Conservation (phyloP, 129 eudicot genomes). For the Heracleum sosnowskyi region DNA sequence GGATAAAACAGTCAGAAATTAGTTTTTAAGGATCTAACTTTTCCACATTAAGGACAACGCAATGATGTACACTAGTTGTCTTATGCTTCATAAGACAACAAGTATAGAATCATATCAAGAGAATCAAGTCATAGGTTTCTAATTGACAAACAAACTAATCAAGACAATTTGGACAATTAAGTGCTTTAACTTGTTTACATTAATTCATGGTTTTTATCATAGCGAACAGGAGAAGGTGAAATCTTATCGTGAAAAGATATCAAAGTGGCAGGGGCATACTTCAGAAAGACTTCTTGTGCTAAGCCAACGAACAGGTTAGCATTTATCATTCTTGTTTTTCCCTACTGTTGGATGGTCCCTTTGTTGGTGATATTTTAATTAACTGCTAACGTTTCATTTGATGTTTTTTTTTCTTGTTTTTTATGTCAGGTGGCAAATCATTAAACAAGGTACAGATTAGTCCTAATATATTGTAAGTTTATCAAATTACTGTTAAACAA, state of each 20-base stretch:
- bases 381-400: slow-evolving; percentile 15
- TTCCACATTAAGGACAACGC: background rate
- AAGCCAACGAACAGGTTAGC: slow-evolving; percentile 64
- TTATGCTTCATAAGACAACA: background rate
- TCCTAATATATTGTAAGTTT: slow-evolving; percentile 49
- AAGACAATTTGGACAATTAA: background rate
- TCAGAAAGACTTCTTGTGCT: slow-evolving; percentile 66
- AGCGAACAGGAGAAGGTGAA: slow-evolving; percentile 95
- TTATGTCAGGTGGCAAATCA: slow-evolving; percentile 52
- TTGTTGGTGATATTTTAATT: background rate
- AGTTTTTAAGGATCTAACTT: background rate
- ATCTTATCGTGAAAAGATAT: slow-evolving; percentile 80
- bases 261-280: slow-evolving; percentile 88
- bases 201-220: slow-evolving; percentile 10
- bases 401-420: slow-evolving; percentile 9
- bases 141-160: background rate
- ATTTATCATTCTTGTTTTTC: slow-evolving; percentile 2
- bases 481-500: background rate
- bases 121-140: background rate
- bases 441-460: slow-evolving; percentile 68
- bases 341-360: slow-evolving; percentile 1
- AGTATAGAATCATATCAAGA: background rate
- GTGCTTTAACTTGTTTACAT: background rate
- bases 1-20: background rate
- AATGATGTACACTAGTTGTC: background rate